Percentiles rank a stretch among this genome's conserved stretches.
Evolutionary conservation across 2,329 filamentous ascomycete species (phyloP).

Genomic region (Stylonectria norvegica): DNA sequence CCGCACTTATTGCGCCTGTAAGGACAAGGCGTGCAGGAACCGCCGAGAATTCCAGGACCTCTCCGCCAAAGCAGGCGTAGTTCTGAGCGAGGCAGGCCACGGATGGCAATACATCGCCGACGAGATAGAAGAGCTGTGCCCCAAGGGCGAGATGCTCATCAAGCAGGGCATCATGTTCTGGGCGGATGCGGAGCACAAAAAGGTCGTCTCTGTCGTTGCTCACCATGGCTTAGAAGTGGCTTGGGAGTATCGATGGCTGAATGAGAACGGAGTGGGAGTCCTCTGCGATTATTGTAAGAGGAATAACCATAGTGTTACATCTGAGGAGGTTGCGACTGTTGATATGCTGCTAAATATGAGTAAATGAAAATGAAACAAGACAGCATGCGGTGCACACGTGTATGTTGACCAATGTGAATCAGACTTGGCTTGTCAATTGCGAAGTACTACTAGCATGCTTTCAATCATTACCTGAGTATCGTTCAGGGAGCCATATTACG

Average conservation of each 20-base stretch:
- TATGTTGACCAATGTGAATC: neutral
- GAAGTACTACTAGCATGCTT: neutral
- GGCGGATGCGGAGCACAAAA: conserved; percentile 2
- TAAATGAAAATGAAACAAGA: neutral
- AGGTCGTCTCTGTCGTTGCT: conserved; percentile 2
- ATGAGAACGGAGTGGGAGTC: conserved; percentile 5
- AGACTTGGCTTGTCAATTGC: neutral
- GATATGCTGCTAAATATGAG: too few species aligned
- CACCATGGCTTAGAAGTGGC: conserved; percentile 5
- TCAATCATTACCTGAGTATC: neutral
- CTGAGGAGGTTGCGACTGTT: neutral
- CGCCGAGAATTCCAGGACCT: conserved; percentile 9
- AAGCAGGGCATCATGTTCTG: conserved; percentile 6
- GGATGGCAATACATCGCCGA: conserved; percentile 9
- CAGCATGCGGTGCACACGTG: neutral
- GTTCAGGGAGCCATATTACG: neutral
- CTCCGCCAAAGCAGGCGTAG: neutral
- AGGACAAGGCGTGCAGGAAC: conserved; percentile 3
- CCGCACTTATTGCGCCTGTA: conserved; percentile 7
- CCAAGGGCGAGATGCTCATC: conserved; percentile 3
- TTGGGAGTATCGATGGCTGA: conserved; percentile 8
- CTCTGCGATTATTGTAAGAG: conserved; percentile 7
- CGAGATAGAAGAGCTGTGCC: conserved; percentile 7
- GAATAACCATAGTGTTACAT: conserved; percentile 1
- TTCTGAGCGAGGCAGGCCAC: conserved; percentile 1